Evolutionary conservation across 2,329 filamentous ascomycete species (phyloP), one percentile per base, ranked within the genome.

Genomic region (Didymosphaeria variabile): DNA sequence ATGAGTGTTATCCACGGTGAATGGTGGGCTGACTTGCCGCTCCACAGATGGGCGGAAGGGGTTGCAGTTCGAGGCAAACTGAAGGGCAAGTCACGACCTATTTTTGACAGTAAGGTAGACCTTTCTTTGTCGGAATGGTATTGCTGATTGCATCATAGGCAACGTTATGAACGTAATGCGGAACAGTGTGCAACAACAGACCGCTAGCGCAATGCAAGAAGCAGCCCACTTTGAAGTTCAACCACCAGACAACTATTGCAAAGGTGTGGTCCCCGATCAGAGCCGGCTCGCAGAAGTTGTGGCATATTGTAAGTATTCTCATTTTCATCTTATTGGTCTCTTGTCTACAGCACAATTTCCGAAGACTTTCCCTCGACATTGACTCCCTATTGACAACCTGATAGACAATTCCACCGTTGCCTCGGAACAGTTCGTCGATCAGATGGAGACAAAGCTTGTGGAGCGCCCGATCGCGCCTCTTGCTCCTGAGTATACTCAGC

Each of bases 31-130:
- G 31, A 57, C n/a, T n/a, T 21, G 23, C 32, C 19, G 10, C 26
- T 21, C n/a, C 9, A 32, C 31, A 72, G 72, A 65, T 79, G 77
- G 75, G 70, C 69, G 47, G 74, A 78, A 44, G 74, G 73, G 1
- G 71, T 77, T 46, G 68, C 73, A 40, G 69, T 72, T 19, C 58
- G 69, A 26, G 68, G 68, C 32, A 72, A 67, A 47, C 61, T 71
- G 31, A 72, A 72, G 46, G 68, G 68, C n/a, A 72, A 72, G 53
- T 61, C 63, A 9, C 62, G 65, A 45, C 69, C 69, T 21, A 60
- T 69, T 26, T 63, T 69, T 7, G 68, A 72, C 56, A 62, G 65
- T 69, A 47, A 64, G 65, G 63, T 8, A 19, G 12, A 9, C 34
- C 10, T 17, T 42, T 23, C 15, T 26, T 46, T 19, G 12, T 51